Base-by-base conservation (phyloP, 495 filamentous ascomycete species). In the Aspergillus sparsus region DNA sequence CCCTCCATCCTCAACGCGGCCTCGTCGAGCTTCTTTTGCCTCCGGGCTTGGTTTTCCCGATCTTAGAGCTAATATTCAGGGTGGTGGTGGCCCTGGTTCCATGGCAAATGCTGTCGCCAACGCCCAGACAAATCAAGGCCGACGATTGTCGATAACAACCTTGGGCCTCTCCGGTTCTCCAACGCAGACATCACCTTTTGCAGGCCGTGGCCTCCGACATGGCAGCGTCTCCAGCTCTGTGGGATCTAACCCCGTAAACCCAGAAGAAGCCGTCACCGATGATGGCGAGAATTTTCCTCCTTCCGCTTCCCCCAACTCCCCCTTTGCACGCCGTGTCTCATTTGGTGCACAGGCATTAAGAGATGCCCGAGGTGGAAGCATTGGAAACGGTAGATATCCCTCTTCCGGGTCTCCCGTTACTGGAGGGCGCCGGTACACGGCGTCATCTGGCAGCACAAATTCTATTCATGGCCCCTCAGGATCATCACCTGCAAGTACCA, bases 301-400 rank as follows among this genome's bases (percentile, higher is more conserved):
- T 41, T 78, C 71, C 67, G 71, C 69, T 57, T 79, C 82, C 7
- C 83, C 90, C 35, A 83, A 74, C 49, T 89, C 89, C 6, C 91
- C 91, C 13, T 95, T 96, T 70, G 84, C 85, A 9, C 86, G 94
- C 51, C 87, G 94, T 18, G 85, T 96, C 78, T 97, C 93, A 68
- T 94, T 96, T 70, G 93, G 94, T 55, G 92, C 91, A 31, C 86
- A 91, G 67, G 91, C 94, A 37, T 77, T 96, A 66, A 84, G 89
- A 54, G 88, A 91, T 63, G 81, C 83, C 45, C 83, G 83, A 37
- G 75, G 77, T 42, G 78, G 79, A 71, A 78, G 72, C 62, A 68
- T 71, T 67, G 68, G 71, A 56, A 77, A 77, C 65, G 78, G 77
- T 76, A 80, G 71, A 78, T 71, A 73, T 62, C 67, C 75, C 61